A percentile compares a stretch with the other conserved stretches of the same genome.
phyloP scores from a whole-genome alignment of 2,329 filamentous ascomycete genomes.

The Aphanocladium album region DNA sequence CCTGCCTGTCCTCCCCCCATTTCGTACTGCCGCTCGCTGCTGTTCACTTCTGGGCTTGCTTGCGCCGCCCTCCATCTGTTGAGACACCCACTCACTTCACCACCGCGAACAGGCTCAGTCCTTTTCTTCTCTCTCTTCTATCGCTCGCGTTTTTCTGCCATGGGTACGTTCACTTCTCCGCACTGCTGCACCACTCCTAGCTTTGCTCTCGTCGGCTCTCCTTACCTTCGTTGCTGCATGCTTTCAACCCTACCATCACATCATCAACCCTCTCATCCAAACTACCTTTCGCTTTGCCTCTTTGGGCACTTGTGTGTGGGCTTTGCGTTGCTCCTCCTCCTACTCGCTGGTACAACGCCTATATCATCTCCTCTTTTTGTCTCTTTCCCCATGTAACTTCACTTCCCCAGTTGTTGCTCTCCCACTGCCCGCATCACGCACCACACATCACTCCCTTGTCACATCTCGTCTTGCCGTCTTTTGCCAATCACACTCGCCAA shows the following conservation, averaged over 20 bases:
- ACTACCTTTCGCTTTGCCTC: neutral
- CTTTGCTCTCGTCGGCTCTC: constrained; percentile 12
- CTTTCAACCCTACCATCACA: neutral
- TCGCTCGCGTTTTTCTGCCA: constrained; percentile 13
- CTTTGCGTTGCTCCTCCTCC: constrained; percentile 3
- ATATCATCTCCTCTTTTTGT: neutral
- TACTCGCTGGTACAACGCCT: constrained; percentile 9
- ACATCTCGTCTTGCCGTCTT: neutral
- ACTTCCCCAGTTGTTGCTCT: neutral
- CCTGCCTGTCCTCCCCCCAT: constrained; percentile 20
- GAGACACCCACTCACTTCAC: constrained; percentile 22
- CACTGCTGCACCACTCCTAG: constrained; percentile 5
- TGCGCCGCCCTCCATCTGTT: constrained; percentile 20
- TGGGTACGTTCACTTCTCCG: constrained; percentile 15
- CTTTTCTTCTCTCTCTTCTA: constrained; percentile 12
- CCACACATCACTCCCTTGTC: neutral
- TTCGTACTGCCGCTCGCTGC: constrained; percentile 19
- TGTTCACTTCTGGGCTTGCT: constrained; percentile 16
- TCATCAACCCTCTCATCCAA: constrained; percentile 4
- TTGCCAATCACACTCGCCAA: neutral
- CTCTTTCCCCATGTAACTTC: constrained; percentile 5
- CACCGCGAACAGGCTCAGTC: constrained; percentile 13
- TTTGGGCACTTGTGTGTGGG: neutral
- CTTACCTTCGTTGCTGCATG: neutral
- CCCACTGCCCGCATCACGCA: neutral